Conservation (phyloP, 2,329 filamentous ascomycete genomes). For the Fusarium armeniacum region DNA sequence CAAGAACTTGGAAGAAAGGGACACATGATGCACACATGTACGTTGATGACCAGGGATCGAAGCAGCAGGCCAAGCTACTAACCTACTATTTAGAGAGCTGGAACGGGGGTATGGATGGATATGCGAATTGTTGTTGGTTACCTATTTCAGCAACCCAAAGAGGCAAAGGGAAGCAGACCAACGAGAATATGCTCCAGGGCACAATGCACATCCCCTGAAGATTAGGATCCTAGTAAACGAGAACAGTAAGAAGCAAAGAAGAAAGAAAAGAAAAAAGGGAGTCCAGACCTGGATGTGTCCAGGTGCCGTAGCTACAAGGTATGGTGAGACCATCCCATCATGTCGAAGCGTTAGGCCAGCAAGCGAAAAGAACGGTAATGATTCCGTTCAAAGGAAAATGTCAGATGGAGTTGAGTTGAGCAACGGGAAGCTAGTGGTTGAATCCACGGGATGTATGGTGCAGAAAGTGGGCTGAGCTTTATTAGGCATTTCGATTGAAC, state of each 20-base stretch:
- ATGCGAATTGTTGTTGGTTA: constrained; percentile 18
- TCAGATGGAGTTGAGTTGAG: constrained; percentile 36
- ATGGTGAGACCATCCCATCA: constrained; percentile 17
- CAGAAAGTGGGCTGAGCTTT: constrained; percentile 43
- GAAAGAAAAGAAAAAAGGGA: constrained; percentile 2
- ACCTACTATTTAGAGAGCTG: constrained; percentile 5
- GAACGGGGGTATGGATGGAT: constrained; percentile 12
- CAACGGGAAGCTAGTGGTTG: constrained; percentile 30
- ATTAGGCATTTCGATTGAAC: constrained; percentile 30
- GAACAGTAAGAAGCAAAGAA: constrained; percentile 17
- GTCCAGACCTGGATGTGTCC: constrained; percentile 9
- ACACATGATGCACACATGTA: constrained; percentile 44
- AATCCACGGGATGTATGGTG: constrained; percentile 17
- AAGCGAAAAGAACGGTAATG: constrained; percentile 21
- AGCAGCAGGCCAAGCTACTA: constrained; percentile 17
- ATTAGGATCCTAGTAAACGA: background rate
- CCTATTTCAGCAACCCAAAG: constrained; percentile 15
- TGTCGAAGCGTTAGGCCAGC: constrained; percentile 19
- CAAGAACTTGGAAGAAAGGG: constrained; percentile 40
- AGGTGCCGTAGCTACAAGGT: constrained; percentile 3
- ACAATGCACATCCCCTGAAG: constrained; percentile 10
- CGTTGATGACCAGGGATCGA: constrained; percentile 36
- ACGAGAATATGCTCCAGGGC: constrained; percentile 6
- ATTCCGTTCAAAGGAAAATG: constrained; percentile 17
- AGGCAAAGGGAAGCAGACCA: constrained; percentile 4